Evolutionary conservation across 371 early-diverging fungal genomes (phyloP), one percentile per base, ranked within the genome.

Genomic region (Syncephalastrum contaminatum): DNA sequence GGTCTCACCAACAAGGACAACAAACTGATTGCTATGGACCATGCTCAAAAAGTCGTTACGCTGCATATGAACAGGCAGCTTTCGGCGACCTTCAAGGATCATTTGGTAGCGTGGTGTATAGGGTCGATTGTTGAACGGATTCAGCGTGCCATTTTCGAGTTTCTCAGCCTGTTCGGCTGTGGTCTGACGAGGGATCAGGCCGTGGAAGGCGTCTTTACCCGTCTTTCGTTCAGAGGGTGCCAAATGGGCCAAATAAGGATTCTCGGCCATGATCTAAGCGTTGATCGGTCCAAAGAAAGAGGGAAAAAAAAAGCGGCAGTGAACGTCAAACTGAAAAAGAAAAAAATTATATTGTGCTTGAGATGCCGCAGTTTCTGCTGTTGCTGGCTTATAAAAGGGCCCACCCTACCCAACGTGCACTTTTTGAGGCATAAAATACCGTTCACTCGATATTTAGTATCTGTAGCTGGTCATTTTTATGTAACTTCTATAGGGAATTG

Each of bases 41-140:
- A 95, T 69, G 18, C 90, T 76, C 50, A 97, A 70, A 59, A 97
- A 95, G 63, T 92, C 90, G 21, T 82, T 69, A 44, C 96, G 85
- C 66, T 95, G 94, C 54, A 87, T 84, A 73, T 92, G 87, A 27
- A 96, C 95, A 14, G 98, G 98, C 21, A 97, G 84, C 45, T 87
- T 81, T 39, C 89, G 80, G 27, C 98, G 84, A 53, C 88, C 90
- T 36, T 73, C 75, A 51, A 97, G 76, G 54, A 95, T 94, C 56
- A 86, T 84, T 53, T 75, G 77, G 75, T 98, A 98, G 63, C 84
- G 82, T 7, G 87, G 81, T 20, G 90, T 80, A 67, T 81, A 97
- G 7, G 88, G 77, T 47, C 83, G 81, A 36, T 86, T 85, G 12
- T 88, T 97, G 67, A 92, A 94, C 7, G 89, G 89, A 74, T 94